Base-by-base conservation (phyloP, 2,329 filamentous ascomycete species). In the Pseudogymnoascus destructans region DNA sequence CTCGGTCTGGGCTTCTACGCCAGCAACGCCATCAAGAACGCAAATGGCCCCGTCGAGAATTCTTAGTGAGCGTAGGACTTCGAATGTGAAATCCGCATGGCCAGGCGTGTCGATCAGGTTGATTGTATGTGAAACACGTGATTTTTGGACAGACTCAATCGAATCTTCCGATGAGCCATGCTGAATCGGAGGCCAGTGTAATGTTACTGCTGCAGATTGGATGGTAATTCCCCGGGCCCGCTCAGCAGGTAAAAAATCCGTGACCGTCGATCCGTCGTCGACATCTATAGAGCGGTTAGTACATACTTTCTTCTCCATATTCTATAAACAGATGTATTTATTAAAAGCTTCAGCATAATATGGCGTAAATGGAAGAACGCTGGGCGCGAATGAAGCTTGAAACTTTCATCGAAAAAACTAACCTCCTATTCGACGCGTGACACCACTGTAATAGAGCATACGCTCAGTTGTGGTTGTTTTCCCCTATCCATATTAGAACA, bases 381-480 rank as follows among this genome's bases (percentile, higher is more conserved):
- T 49, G 10, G 13, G 46, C 1, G 25, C n/a, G n/a, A 23, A 5
- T 15, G 3, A n/a, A 52, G n/a, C 10, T 30, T 30, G n/a, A 32
- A 19, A 7, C 25, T 30, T 19, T 13, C 25, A 19, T 27, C 9
- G 9, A 23, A 19, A 52, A 32, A 8, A 52, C 66, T 63, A 74
- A 80, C 79, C 77, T 74, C 93, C 93, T 67, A 96, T 83, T 70
- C 91, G 79, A 63, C 88, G 79, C 8, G 91, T 95, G 62, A 91
- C 84, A 55, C 93, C 92, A 70, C 89, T 95, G 68, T 96, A 95
- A 69, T 90, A 97, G 67, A 98, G 86, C 92, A 97, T 97, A 60
- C 93, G 90, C 81, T 98, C 93, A 3, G 93, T 97, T 0, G 93
- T 98, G 0, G 93, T 97, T 1, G 93, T 98, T 77, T 98, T 98